Conservation (phyloP, 2,329 filamentous ascomycete genomes). For the Elsinoe arachidis region DNA sequence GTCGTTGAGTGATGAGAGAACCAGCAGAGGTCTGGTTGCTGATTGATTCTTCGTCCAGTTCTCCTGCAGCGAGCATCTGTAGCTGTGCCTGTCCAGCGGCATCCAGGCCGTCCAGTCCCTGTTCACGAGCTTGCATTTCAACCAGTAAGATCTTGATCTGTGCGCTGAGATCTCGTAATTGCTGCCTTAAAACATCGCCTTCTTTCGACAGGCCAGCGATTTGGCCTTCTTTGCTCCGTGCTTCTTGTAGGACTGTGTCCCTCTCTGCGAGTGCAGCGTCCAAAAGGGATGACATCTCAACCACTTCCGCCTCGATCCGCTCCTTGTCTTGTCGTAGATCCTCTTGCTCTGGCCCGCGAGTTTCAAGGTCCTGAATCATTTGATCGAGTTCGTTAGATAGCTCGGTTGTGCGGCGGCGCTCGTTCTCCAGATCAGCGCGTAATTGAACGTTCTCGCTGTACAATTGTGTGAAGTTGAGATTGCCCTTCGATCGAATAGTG, state of each 20-base stretch:
- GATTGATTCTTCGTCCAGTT: constrained; percentile 61
- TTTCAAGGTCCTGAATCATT: constrained; percentile 75
- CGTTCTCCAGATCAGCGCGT: constrained; percentile 63
- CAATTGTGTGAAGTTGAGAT: constrained; percentile 53
- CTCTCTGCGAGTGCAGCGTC: constrained; percentile 75
- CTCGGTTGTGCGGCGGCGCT: constrained; percentile 65
- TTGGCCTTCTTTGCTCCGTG: constrained; percentile 69
- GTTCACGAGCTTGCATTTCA: constrained; percentile 73
- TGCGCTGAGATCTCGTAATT: constrained; percentile 78
- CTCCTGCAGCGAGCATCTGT: constrained; percentile 67
- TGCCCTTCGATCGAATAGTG: constrained; percentile 44
- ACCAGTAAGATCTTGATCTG: constrained; percentile 87
- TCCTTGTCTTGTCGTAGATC: constrained; percentile 76
- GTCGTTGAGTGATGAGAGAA: constrained; percentile 76
- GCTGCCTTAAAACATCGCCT: constrained; percentile 69
- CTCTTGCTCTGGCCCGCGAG: constrained; percentile 77
- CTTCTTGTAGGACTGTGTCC: constrained; percentile 67
- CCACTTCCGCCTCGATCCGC: constrained; percentile 68
- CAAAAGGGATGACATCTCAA: constrained; percentile 68
- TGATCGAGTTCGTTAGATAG: constrained; percentile 72
- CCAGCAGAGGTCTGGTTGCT: constrained; percentile 77
- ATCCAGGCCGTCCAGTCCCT: constrained; percentile 63
- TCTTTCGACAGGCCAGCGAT: constrained; percentile 56
- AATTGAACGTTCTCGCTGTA: constrained; percentile 54
- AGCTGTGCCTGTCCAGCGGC: constrained; percentile 66